phyloP scores from a whole-genome alignment of 768 basidiomycete genomes.

The Lactarius trivialis region DNA sequence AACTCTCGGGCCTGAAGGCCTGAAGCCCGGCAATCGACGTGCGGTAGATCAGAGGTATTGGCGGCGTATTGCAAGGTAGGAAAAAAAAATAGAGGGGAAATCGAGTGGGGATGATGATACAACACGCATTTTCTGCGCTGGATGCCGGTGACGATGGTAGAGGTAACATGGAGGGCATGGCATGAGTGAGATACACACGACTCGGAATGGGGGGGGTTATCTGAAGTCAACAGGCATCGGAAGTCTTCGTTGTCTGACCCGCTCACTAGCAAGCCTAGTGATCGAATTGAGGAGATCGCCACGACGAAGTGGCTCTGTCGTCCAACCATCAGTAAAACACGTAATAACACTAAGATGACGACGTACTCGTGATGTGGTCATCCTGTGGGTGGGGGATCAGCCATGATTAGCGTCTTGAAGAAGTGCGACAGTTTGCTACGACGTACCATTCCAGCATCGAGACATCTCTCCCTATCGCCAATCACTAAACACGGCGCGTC shows the following conservation, averaged over 20 bases:
- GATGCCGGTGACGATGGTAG: neutral
- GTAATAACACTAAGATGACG: neutral
- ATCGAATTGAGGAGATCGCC: constrained; percentile 77
- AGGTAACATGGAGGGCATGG: neutral
- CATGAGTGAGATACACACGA: neutral
- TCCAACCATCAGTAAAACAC: neutral
- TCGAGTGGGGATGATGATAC: neutral
- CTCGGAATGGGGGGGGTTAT: neutral
- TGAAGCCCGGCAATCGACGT: neutral
- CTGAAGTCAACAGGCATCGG: constrained; percentile 9
- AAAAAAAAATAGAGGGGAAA: neutral
- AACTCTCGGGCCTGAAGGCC: neutral
- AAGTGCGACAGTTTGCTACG: neutral
- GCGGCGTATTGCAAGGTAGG: neutral
- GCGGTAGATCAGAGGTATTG: neutral
- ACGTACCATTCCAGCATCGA: constrained; percentile 62
- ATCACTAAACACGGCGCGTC: constrained; percentile 53
- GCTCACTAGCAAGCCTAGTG: constrained; percentile 69
- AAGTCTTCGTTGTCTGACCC: constrained; percentile 27
- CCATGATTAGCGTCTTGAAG: neutral
- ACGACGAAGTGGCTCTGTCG: constrained; percentile 66
- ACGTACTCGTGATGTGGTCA: constrained; percentile 76
- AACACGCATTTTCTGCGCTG: neutral
- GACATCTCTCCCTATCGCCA: constrained; percentile 70
- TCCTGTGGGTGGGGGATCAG: constrained; percentile 33